These are phyloP conservation scores for Colletotrichum sp. DNA, from an alignment of 2,329 filamentous ascomycete genomes.

Conservation along the genomic window DNA sequence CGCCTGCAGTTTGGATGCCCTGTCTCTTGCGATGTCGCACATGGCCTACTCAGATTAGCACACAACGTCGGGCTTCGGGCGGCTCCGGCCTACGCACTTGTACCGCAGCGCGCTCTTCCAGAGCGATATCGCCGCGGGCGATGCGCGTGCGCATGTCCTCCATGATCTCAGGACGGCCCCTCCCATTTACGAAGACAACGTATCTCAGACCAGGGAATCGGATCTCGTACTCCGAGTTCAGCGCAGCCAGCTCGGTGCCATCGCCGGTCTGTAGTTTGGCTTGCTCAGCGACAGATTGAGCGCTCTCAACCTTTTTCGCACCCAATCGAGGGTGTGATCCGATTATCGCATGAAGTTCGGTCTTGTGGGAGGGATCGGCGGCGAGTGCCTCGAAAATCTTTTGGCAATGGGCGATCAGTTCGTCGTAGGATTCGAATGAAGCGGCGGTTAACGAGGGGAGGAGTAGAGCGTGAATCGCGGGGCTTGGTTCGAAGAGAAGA, in stretches of 20 bases:
- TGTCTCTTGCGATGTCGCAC: slow-evolving; percentile 87
- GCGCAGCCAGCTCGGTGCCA: slow-evolving; percentile 62
- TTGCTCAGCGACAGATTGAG: slow-evolving; percentile 82
- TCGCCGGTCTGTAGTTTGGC: slow-evolving; percentile 67
- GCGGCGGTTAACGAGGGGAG: slow-evolving; percentile 65
- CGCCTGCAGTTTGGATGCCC: slow-evolving; percentile 66
- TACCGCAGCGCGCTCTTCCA: slow-evolving; percentile 76
- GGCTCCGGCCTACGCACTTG: slow-evolving; percentile 56
- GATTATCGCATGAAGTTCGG: slow-evolving; percentile 73
- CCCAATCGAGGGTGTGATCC: slow-evolving; percentile 85
- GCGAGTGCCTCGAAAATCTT: slow-evolving; percentile 66
- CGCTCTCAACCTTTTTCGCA: slow-evolving; percentile 81
- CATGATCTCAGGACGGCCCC: slow-evolving; percentile 77
- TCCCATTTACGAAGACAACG: slow-evolving; percentile 90
- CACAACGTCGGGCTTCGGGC: no score
- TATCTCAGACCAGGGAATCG: slow-evolving; percentile 83
- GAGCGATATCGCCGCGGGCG: slow-evolving; percentile 65
- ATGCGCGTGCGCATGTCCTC: slow-evolving; percentile 81
- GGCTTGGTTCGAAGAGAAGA: slow-evolving; percentile 83
- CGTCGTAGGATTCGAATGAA: slow-evolving; percentile 69
- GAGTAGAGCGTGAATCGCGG: slow-evolving; percentile 74
- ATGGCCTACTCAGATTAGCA: slow-evolving; percentile 67
- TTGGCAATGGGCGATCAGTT: slow-evolving; percentile 72
- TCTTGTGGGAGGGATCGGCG: slow-evolving; percentile 49
- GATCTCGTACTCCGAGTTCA: slow-evolving; percentile 84